Percentiles rank a stretch among this genome's conserved stretches.
phyloP scores from a whole-genome alignment of 192 early-diverging fungal genomes.

The Coemansia sp. region DNA sequence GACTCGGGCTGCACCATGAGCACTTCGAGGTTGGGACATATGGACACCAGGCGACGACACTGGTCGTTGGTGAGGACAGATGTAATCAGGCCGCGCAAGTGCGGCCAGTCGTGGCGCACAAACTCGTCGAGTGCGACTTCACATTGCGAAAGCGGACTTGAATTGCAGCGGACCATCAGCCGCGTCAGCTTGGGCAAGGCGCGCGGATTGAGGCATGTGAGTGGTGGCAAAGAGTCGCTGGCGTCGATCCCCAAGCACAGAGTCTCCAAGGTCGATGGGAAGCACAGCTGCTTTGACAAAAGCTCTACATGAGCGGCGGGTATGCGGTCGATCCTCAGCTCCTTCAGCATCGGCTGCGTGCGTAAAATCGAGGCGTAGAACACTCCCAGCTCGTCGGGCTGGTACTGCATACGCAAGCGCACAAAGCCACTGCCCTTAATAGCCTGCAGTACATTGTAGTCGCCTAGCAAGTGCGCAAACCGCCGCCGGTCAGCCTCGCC shows the following conservation, averaged over 20 bases:
- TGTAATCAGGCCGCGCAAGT: conserved; percentile 47
- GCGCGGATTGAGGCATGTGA: conserved; percentile 46
- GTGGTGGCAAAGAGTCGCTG: conserved; percentile 46
- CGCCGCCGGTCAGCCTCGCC: conserved; percentile 40
- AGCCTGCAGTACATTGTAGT: conserved; percentile 54
- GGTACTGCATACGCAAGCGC: conserved; percentile 53
- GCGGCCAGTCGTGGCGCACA: conserved; percentile 46
- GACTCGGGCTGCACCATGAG: conserved; percentile 55
- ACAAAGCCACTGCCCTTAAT: conserved; percentile 37
- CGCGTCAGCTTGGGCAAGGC: conserved; percentile 46
- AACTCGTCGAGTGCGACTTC: conserved; percentile 50
- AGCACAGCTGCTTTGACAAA: conserved; percentile 50
- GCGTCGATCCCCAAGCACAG: conserved; percentile 54
- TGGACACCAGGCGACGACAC: conserved; percentile 29
- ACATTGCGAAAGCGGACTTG: conserved; percentile 44
- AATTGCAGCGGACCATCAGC: conserved; percentile 56
- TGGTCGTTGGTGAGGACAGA: conserved; percentile 55
- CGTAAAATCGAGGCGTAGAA: conserved; percentile 55
- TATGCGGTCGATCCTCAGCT: conserved; percentile 54
- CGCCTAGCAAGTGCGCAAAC: conserved; percentile 51
- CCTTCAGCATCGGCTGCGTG: conserved; percentile 44
- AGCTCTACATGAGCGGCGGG: conserved; percentile 41
- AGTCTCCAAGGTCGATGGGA: conserved; percentile 51
- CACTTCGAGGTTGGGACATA: conserved; percentile 49
- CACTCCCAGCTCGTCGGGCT: conserved; percentile 56